These are phyloP conservation scores for Secale cereale DNA, from an alignment of 176 grass and related monocot genomes.

Conservation along the genomic window DNA sequence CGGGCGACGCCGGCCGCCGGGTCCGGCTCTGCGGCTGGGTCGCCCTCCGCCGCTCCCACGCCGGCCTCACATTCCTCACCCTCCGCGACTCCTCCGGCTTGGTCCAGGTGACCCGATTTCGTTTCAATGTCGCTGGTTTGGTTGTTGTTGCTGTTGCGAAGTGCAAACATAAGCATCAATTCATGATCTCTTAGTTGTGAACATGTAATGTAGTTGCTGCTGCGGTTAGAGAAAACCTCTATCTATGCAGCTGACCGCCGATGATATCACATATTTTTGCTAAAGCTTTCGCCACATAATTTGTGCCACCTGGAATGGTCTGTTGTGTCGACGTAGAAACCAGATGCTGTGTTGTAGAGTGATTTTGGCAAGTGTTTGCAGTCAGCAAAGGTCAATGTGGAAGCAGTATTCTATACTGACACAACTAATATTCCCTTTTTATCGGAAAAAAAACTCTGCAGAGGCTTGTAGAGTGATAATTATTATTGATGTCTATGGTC, in stretches of 20 bases:
- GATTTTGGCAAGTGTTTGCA: neutral
- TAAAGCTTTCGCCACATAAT: neutral
- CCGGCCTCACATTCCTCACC: constrained; percentile 84
- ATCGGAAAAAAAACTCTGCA: neutral
- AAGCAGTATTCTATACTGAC: neutral
- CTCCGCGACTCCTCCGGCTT: constrained; percentile 73
- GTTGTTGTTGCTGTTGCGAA: neutral
- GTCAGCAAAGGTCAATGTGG: neutral
- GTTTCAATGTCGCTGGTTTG: neutral
- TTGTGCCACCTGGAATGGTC: neutral
- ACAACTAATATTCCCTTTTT: neutral
- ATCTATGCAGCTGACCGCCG: neutral
- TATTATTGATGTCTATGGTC: neutral
- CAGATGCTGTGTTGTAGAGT: neutral
- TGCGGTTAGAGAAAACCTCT: neutral
- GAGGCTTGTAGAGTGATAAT: neutral
- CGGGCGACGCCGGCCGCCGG: constrained; percentile 53
- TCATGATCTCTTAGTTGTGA: neutral
- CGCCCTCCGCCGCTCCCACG: constrained; percentile 73
- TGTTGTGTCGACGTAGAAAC: neutral
- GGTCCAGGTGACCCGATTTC: constrained; percentile 53
- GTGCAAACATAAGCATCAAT: neutral
- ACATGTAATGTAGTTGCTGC: neutral
- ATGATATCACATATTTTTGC: neutral
- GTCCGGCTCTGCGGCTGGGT: constrained; percentile 95